A percentile compares a stretch with the other conserved stretches of the same genome.
phyloP scores from a whole-genome alignment of 441 rosid genomes.

The Syzygium malaccense region DNA sequence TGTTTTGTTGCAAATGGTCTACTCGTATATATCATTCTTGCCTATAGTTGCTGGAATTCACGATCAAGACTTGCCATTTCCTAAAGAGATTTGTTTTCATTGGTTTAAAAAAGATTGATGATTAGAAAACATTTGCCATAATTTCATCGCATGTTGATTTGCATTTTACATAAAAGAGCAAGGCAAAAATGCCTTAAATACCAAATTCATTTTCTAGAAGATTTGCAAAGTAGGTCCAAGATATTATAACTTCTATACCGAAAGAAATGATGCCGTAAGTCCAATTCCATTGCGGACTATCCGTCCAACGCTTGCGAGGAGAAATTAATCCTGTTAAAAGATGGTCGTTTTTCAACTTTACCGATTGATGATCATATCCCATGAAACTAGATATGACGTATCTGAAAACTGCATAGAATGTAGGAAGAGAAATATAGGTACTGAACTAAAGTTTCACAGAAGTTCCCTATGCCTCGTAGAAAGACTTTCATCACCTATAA shows the following conservation, averaged over 20 bases:
- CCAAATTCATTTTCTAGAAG: background rate
- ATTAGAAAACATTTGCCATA: background rate
- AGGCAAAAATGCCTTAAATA: background rate
- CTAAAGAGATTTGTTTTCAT: background rate
- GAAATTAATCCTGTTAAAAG: background rate
- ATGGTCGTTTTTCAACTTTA: background rate
- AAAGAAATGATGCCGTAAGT: background rate
- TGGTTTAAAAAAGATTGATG: background rate
- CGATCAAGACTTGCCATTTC: background rate
- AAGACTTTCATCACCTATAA: background rate
- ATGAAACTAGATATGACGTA: background rate
- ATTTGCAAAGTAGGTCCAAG: background rate
- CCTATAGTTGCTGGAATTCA: background rate
- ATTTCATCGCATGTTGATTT: background rate
- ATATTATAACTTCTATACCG: background rate
- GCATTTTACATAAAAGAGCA: background rate
- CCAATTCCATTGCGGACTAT: background rate
- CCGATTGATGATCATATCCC: background rate
- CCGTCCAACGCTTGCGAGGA: background rate
- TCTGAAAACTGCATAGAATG: background rate
- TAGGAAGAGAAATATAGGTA: background rate
- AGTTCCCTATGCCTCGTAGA: background rate
- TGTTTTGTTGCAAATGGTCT: background rate
- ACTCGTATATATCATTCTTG: background rate
- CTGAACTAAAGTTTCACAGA: background rate